Conservation (phyloP, 345 rosid species). For the Raphanus sativus region DNA sequence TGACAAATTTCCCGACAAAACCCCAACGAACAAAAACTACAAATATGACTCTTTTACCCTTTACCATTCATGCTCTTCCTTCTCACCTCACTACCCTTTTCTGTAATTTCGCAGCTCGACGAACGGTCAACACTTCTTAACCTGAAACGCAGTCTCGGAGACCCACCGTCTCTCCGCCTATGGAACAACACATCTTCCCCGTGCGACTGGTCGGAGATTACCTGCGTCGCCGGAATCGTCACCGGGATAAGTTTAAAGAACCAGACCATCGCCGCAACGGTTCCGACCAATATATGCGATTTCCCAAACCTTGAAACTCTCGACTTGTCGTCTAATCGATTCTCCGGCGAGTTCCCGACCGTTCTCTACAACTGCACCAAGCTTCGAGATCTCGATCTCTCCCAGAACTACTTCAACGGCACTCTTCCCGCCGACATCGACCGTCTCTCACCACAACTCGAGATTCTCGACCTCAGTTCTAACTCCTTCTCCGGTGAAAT, state of each 20-base stretch:
- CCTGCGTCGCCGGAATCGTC: constrained; percentile 48
- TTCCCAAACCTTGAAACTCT: constrained; percentile 55
- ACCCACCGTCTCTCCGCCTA: constrained; percentile 52
- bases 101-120: constrained; percentile 48
- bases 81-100: constrained; percentile 41
- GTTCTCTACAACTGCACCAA: constrained; percentile 59
- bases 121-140: constrained; percentile 56
- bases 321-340: constrained; percentile 45
- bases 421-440: constrained; percentile 60
- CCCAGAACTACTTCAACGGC: constrained; percentile 66
- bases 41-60: constrained; percentile 42
- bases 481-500: constrained; percentile 74
- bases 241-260: constrained; percentile 39
- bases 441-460: constrained; percentile 47
- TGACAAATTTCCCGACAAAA: constrained; percentile 31
- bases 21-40: background rate
- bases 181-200: constrained; percentile 68
- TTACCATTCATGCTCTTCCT: constrained; percentile 26
- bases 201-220: constrained; percentile 62
- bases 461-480: constrained; percentile 47
- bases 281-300: constrained; percentile 65
- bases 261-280: constrained; percentile 41
- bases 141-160: constrained; percentile 54
- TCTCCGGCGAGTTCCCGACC: constrained; percentile 64
- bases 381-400: constrained; percentile 58